A percentile compares a stretch with the other conserved stretches of the same genome.
phyloP scores from a whole-genome alignment of 805 yeast species.

The Kurtzmaniella cleridarum region DNA sequence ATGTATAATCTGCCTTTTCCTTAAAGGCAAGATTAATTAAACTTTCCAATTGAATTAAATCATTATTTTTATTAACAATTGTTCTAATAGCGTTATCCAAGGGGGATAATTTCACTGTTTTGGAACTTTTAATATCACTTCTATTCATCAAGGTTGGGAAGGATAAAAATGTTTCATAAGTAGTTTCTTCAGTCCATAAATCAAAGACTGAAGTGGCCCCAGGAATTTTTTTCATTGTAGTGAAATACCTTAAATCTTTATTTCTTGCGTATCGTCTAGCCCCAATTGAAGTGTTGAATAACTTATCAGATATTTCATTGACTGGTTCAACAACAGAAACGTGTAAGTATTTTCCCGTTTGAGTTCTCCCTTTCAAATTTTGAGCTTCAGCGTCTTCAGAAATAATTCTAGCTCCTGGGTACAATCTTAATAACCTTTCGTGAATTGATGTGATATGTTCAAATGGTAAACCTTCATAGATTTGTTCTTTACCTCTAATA shows the following conservation, averaged over 20 bases:
- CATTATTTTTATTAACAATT: constrained; percentile 62
- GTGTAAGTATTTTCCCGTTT: constrained; percentile 69
- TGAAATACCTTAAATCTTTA: constrained; percentile 64
- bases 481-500: constrained; percentile 68
- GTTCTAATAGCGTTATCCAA: constrained; percentile 74
- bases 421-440: constrained; percentile 63
- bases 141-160: constrained; percentile 89
- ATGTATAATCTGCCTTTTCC: constrained; percentile 43
- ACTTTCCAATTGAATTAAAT: constrained; percentile 63
- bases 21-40: constrained; percentile 47
- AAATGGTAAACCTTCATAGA: constrained; percentile 81
- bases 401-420: constrained; percentile 77
- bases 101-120: constrained; percentile 64
- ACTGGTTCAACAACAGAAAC: constrained; percentile 70
- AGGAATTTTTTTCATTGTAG: constrained; percentile 64
- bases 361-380: constrained; percentile 42
- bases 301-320: constrained; percentile 43
- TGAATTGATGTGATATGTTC: constrained; percentile 83
- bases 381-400: constrained; percentile 55
- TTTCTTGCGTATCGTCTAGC: constrained; percentile 72
- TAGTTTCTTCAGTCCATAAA: constrained; percentile 85
- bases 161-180: constrained; percentile 65
- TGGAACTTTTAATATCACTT: constrained; percentile 55
- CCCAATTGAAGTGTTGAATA: constrained; percentile 48
- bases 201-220: constrained; percentile 68